phyloP scores from a whole-genome alignment of 2,329 filamentous ascomycete species.

The Aspergillus sp. region DNA sequence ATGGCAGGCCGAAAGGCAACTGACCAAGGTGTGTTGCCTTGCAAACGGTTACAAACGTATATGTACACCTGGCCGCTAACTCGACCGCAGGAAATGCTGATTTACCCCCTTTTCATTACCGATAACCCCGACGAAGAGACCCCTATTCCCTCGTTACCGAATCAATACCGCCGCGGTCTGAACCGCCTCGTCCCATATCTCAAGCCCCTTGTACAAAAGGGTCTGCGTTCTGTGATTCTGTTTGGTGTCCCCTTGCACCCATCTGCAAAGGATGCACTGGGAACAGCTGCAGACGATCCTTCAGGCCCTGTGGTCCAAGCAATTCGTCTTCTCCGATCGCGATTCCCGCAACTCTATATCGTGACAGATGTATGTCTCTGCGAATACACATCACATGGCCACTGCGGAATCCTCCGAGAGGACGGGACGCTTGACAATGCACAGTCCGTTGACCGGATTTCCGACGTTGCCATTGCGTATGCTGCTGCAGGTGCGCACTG shows the following conservation, averaged over 20 bases:
- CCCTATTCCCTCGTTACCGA: slow-evolving; percentile 83
- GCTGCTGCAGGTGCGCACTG: slow-evolving; percentile 95
- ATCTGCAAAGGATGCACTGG: slow-evolving; percentile 82
- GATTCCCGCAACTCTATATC: slow-evolving; percentile 89
- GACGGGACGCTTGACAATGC: slow-evolving; percentile 92
- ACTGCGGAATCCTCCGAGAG: slow-evolving; percentile 92
- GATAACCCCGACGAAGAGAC: slow-evolving; percentile 92
- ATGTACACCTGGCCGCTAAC: neutral
- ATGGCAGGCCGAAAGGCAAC: slow-evolving; percentile 81
- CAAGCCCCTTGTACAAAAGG: slow-evolving; percentile 81
- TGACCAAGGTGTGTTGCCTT: slow-evolving; percentile 67
- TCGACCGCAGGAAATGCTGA: slow-evolving; percentile 79
- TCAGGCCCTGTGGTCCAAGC: slow-evolving; percentile 84
- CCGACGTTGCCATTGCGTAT: slow-evolving; percentile 96
- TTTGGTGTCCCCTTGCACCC: slow-evolving; percentile 88
- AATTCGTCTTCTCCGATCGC: slow-evolving; percentile 77
- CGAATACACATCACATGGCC: slow-evolving; percentile 97
- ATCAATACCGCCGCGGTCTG: slow-evolving; percentile 82
- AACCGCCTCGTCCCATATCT: slow-evolving; percentile 84
- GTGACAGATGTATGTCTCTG: slow-evolving; percentile 92
- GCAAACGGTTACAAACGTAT: neutral
- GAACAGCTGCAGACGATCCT: slow-evolving; percentile 89
- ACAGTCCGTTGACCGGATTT: slow-evolving; percentile 89
- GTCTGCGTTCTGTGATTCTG: slow-evolving; percentile 86
- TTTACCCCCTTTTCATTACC: slow-evolving; percentile 95